Conservation (phyloP, 2,329 filamentous ascomycete species). For the Didymella pinodella region DNA sequence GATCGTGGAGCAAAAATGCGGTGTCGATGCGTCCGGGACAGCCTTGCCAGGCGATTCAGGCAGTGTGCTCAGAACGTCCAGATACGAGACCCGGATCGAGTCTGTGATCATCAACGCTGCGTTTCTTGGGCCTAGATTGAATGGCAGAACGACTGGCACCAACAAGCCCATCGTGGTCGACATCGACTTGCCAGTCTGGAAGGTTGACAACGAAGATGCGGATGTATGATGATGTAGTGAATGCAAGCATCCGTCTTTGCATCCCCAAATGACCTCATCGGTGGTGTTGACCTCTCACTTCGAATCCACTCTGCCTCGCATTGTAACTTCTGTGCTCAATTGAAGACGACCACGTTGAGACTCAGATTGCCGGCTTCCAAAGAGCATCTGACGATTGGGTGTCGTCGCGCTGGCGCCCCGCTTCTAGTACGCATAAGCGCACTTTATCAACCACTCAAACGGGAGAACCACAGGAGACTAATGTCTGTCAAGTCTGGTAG, state of each 20-base stretch:
- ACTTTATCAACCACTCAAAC: slow-evolving; percentile 39
- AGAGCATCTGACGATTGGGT: slow-evolving; percentile 26
- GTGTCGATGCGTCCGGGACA: slow-evolving; percentile 36
- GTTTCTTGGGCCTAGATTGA: slow-evolving; percentile 71
- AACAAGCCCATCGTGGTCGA: slow-evolving; percentile 88
- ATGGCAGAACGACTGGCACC: slow-evolving; percentile 65
- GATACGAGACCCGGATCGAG: slow-evolving; percentile 61
- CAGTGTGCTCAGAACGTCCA: slow-evolving; percentile 13
- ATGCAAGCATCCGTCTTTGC: slow-evolving; percentile 24
- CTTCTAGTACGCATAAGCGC: slow-evolving; percentile 38
- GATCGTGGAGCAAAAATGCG: slow-evolving; percentile 31
- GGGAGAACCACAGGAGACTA: slow-evolving; percentile 22
- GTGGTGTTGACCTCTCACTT: slow-evolving; percentile 17
- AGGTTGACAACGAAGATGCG: slow-evolving; percentile 5
- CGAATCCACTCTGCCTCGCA: slow-evolving; percentile 12
- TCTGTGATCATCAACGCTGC: slow-evolving; percentile 84
- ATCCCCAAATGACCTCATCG: slow-evolving; percentile 34
- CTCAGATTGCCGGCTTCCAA: slow-evolving; percentile 10
- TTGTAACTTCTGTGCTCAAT: slow-evolving; percentile 23
- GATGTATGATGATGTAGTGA: slow-evolving; percentile 27
- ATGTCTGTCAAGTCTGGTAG: slow-evolving; percentile 28
- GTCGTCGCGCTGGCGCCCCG: slow-evolving; percentile 33
- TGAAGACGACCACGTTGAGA: slow-evolving; percentile 36
- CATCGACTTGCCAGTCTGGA: slow-evolving; percentile 71
- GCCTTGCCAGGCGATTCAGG: slow-evolving; percentile 18